Conservation (phyloP, 1,284 basidiomycete species). For the Termitomyces sp. region DNA sequence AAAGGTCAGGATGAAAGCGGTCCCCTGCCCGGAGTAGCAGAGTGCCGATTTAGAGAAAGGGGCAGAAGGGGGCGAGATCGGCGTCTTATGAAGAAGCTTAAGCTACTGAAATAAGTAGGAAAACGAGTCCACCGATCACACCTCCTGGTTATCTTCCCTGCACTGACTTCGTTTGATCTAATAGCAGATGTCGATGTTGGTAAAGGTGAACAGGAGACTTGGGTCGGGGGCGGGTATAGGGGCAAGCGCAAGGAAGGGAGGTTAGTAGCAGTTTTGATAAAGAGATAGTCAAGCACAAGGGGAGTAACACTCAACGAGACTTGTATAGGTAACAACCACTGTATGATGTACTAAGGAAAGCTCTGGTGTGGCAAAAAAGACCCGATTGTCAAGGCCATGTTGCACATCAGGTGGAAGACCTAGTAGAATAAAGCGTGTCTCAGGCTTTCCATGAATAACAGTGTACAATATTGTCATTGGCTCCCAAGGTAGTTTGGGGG, state of each 20-base stretch:
- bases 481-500: background rate
- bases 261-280: conserved; percentile 12
- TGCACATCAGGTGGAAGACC: background rate
- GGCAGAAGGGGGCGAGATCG: background rate
- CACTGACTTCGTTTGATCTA: background rate
- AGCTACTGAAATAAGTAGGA: conserved; percentile 2
- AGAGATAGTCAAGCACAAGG: conserved; percentile 15
- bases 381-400: conserved; percentile 6
- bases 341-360: conserved; percentile 11
- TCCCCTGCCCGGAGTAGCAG: no score
- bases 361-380: conserved; percentile 11
- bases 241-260: background rate
- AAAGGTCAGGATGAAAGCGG: no score
- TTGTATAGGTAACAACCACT: conserved; percentile 15
- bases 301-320: conserved; percentile 10
- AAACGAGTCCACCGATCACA: conserved; percentile 8
- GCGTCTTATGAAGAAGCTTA: background rate
- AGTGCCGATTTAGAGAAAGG: background rate
- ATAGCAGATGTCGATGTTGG: background rate
- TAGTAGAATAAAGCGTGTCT: conserved; percentile 1
- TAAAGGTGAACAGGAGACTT: background rate
- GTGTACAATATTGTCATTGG: conserved; percentile 7
- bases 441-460: conserved; percentile 9
- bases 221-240: background rate
- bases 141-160: conserved; percentile 14